Evolutionary conservation across 2,329 filamentous ascomycete genomes (phyloP).

Genomic region (Colletotrichum somersetense): DNA sequence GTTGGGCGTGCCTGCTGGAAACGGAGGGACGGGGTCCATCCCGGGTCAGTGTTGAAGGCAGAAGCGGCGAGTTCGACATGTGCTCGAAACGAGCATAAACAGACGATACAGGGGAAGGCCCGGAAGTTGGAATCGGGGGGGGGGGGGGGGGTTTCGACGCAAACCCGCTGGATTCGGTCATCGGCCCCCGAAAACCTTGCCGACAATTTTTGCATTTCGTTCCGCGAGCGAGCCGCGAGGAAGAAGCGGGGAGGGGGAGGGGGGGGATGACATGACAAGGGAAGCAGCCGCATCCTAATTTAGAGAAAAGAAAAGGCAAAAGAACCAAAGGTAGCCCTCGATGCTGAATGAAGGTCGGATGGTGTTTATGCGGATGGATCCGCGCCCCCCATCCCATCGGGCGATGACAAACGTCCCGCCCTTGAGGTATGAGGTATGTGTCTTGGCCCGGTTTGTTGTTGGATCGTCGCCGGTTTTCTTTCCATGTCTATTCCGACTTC

Average conservation of each 20-base stretch:
- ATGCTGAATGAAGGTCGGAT: neutral
- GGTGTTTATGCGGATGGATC: no score
- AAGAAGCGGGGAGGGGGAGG: no score
- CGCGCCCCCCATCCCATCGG: neutral
- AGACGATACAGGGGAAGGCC: neutral
- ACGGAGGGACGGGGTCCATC: neutral
- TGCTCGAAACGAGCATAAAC: neutral
- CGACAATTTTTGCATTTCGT: constrained; percentile 1
- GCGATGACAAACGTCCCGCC: constrained; percentile 14
- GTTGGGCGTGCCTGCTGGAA: neutral
- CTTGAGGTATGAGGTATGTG: neutral
- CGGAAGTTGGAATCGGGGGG: neutral
- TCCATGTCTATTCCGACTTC: neutral
- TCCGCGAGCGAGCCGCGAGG: neutral
- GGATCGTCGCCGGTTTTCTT: neutral
- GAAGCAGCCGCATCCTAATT: constrained; percentile 20
- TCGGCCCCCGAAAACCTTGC: constrained; percentile 20
- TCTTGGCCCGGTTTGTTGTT: neutral
- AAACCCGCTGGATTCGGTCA: constrained; percentile 14
- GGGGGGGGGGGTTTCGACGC: no score
- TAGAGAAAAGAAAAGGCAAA: constrained; percentile 5
- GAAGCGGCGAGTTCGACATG: neutral
- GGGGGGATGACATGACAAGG: neutral
- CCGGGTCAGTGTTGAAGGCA: neutral
- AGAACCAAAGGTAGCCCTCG: neutral